phyloP scores from a whole-genome alignment of 2,329 filamentous ascomycete genomes.

The Cadophora gregata region DNA sequence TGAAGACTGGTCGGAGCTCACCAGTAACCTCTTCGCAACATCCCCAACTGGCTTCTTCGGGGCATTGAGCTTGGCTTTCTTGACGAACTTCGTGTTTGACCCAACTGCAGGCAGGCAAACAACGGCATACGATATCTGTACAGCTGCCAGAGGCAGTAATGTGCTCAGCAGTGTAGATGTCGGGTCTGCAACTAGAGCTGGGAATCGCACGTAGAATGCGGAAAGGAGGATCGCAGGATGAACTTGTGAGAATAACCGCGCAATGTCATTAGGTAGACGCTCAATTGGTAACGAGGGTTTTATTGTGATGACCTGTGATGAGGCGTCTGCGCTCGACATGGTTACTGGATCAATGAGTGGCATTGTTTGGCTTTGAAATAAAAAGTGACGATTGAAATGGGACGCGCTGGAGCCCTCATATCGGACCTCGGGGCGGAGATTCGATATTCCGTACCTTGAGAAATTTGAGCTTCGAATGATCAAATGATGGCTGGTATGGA shows the following conservation, averaged over 20 bases:
- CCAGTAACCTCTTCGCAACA: constrained; percentile 16
- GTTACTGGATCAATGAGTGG: constrained; percentile 43
- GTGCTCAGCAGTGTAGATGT: constrained; percentile 65
- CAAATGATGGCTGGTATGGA: not conserved
- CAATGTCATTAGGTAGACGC: constrained; percentile 45
- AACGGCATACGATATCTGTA: constrained; percentile 70
- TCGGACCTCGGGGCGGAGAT: constrained; percentile 12
- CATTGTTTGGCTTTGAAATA: constrained; percentile 31
- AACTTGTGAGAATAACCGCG: constrained; percentile 64
- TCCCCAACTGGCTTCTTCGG: constrained; percentile 54
- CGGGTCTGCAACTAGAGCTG: constrained; percentile 72
- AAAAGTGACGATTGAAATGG: not conserved
- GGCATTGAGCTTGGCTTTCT: constrained; percentile 59
- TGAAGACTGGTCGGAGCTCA: not conserved
- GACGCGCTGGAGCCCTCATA: constrained; percentile 13
- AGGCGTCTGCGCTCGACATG: constrained; percentile 35
- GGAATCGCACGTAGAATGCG: constrained; percentile 68
- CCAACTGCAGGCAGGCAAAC: constrained; percentile 68
- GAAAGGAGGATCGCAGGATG: constrained; percentile 73
- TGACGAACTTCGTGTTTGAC: constrained; percentile 49
- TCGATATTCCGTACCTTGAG: constrained; percentile 11
- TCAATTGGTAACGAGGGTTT: constrained; percentile 42
- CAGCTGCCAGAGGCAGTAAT: constrained; percentile 64
- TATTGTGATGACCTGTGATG: constrained; percentile 21
- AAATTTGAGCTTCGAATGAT: not conserved